Evolutionary conservation across 2,329 filamentous ascomycete genomes (phyloP).

Genomic region (Aschersonia sp.): DNA sequence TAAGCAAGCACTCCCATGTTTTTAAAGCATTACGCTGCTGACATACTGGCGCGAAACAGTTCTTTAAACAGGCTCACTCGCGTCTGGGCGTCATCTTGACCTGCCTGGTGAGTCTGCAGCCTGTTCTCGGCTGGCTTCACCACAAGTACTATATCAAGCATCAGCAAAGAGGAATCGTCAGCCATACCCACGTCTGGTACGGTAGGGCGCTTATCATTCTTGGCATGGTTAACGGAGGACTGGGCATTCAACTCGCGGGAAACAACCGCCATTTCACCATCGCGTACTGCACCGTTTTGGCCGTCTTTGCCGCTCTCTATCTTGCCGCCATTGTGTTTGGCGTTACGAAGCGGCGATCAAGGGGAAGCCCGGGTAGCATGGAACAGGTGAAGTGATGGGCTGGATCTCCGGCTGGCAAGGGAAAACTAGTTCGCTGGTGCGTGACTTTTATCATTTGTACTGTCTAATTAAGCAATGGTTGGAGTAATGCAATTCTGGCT

Average conservation of each 20-base stretch:
- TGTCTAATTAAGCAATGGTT: too few species aligned
- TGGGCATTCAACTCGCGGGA: conserved; percentile 38
- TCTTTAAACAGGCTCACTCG: conserved; percentile 38
- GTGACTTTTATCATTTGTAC: too few species aligned
- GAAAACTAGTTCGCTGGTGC: too few species aligned
- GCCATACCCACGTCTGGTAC: conserved; percentile 47
- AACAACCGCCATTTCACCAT: conserved; percentile 27
- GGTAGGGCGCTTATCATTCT: conserved; percentile 42
- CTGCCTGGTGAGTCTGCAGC: conserved; percentile 40
- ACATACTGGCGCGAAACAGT: conserved; percentile 21
- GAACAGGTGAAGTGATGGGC: neutral
- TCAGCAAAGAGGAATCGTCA: conserved; percentile 32
- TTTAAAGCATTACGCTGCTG: conserved; percentile 6
- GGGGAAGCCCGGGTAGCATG: neutral
- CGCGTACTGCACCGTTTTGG: conserved; percentile 42
- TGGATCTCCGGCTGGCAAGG: too few species aligned
- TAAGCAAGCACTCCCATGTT: conserved; percentile 14
- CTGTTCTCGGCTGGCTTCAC: conserved; percentile 41
- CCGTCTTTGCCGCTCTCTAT: conserved; percentile 32
- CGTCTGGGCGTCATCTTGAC: conserved; percentile 40
- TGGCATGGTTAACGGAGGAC: conserved; percentile 48
- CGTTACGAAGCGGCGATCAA: neutral
- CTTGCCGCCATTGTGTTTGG: conserved; percentile 6
- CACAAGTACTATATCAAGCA: conserved; percentile 37
- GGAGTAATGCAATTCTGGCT: too few species aligned